Evolutionary conservation across 2,329 filamentous ascomycete genomes (phyloP).

Genomic region (Botrytis fabae): DNA sequence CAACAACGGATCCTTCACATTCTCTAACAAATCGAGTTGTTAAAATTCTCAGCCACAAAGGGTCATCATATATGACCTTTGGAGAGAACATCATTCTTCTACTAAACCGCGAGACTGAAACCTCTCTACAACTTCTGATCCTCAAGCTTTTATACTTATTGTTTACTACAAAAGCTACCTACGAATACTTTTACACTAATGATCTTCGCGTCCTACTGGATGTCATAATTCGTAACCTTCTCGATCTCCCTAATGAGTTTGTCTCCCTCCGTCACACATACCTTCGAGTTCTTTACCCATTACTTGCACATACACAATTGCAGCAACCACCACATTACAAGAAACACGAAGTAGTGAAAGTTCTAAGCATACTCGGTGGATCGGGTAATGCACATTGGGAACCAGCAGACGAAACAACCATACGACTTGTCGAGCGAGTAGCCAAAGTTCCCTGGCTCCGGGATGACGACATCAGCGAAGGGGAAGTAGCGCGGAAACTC

Average conservation of each 20-base stretch:
- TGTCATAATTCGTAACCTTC: constrained; percentile 93
- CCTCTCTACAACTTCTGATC: constrained; percentile 91
- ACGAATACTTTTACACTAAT: constrained; percentile 99
- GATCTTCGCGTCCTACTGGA: constrained; percentile 92
- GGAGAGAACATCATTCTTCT: constrained; percentile 96
- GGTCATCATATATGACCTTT: constrained; percentile 84
- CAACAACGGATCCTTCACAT: constrained; percentile 38
- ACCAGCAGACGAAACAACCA: constrained; percentile 76
- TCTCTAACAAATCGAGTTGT: constrained; percentile 88
- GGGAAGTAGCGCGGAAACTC: constrained; percentile 56
- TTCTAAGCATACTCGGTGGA: constrained; percentile 71
- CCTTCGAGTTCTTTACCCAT: constrained; percentile 84
- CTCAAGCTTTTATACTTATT: constrained; percentile 93
- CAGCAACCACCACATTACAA: constrained; percentile 89
- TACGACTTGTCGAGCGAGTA: constrained; percentile 75
- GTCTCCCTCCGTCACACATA: constrained; percentile 85
- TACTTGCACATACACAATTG: constrained; percentile 89
- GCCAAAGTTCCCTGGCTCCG: constrained; percentile 69
- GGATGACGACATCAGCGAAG: constrained; percentile 45
- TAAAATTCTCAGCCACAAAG: constrained; percentile 81
- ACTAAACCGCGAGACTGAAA: constrained; percentile 91
- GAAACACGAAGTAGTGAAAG: constrained; percentile 74
- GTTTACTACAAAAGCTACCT: constrained; percentile 87
- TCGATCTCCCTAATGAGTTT: constrained; percentile 87
- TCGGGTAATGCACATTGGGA: constrained; percentile 72